phyloP scores from a whole-genome alignment of 306 rosid species.

The Glycine latifolia region DNA sequence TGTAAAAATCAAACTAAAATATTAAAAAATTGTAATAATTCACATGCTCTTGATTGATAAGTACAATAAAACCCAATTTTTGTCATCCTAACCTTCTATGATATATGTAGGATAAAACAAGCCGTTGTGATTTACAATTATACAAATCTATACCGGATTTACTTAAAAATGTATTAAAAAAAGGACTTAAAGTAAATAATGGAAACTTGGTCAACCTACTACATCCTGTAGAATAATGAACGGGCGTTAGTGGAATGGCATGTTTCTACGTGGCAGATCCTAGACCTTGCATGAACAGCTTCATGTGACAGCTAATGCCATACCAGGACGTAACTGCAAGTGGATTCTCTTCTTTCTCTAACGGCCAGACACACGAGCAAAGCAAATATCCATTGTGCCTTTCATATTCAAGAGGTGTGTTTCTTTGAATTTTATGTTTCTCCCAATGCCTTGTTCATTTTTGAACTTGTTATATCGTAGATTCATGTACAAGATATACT shows the following conservation, averaged over 20 bases:
- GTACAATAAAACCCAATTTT: no score
- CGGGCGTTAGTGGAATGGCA: conserved; percentile 45
- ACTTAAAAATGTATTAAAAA: not conserved
- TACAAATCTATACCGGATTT: no score
- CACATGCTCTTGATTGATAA: no score
- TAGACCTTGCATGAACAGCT: conserved; percentile 51
- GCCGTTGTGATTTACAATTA: no score
- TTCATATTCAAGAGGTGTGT: conserved; percentile 38
- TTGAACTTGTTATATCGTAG: not conserved
- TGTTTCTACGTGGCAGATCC: conserved; percentile 62
- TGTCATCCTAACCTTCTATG: no score
- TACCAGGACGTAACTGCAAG: conserved; percentile 10
- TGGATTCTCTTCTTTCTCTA: not conserved
- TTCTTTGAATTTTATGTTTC: conserved; percentile 28
- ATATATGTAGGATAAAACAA: no score
- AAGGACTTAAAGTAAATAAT: not conserved
- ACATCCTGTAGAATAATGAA: not conserved
- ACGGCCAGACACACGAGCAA: not conserved
- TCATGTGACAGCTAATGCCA: conserved; percentile 41
- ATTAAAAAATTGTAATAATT: no score
- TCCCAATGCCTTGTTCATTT: conserved; percentile 11
- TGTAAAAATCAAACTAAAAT: no score
- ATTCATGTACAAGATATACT: not conserved
- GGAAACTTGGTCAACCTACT: not conserved
- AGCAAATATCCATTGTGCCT: not conserved